phyloP scores from a whole-genome alignment of 352 stramenopile species.

The Aphanomyces stellatus region DNA sequence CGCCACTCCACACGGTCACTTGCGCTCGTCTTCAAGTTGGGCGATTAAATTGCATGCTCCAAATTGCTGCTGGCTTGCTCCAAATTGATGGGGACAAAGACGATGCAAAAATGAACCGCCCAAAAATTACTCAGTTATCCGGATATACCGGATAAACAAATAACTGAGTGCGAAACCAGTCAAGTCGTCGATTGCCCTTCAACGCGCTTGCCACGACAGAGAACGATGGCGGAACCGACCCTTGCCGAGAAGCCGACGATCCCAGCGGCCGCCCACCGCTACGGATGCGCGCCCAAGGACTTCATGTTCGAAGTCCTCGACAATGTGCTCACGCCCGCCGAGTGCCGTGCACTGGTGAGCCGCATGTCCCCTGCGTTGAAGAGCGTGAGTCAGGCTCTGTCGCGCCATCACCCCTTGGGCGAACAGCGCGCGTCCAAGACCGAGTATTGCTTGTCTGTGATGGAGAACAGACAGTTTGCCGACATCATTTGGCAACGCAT shows the following conservation, averaged over 20 bases:
- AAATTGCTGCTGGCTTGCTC: no score
- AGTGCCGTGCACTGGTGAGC: conserved; percentile 8
- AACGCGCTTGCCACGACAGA: no score
- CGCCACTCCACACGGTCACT: no score
- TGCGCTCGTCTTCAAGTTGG: no score
- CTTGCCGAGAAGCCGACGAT: conserved; percentile 9
- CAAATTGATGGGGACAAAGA: no score
- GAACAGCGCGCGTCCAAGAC: conserved; percentile 16
- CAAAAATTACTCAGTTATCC: no score
- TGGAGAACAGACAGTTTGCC: conserved; percentile 15
- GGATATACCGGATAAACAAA: no score
- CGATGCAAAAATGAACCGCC: no score
- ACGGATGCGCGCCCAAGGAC: not conserved
- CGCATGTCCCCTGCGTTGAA: conserved; percentile 14
- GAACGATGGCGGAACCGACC: not conserved
- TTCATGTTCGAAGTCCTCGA: conserved; percentile 16
- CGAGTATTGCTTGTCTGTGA: conserved; percentile 14
- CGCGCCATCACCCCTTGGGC: not conserved
- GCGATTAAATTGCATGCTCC: no score
- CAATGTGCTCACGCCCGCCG: not conserved
- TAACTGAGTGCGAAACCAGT: no score
- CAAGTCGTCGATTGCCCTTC: no score
- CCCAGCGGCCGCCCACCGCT: not conserved
- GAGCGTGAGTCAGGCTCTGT: conserved; percentile 11
- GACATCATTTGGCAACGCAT: conserved; percentile 16